These are phyloP conservation scores for Nannochloris sp. DNA, from an alignment of 139 green algal genomes.

Conservation along the genomic window DNA sequence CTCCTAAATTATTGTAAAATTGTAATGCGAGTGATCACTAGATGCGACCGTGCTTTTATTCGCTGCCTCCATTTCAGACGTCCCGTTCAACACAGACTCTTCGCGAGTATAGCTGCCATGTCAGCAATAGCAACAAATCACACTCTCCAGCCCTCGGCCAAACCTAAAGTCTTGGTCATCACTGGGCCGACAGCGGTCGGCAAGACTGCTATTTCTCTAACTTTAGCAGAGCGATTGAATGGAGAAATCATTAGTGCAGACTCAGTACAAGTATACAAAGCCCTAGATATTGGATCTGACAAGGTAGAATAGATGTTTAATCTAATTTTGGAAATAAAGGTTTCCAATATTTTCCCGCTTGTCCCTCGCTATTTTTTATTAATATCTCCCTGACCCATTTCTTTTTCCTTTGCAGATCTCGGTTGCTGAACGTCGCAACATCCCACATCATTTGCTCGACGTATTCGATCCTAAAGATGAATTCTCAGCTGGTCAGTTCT, in stretches of 20 bases:
- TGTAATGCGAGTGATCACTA: too few relatives aligned
- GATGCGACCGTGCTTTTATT: too few relatives aligned
- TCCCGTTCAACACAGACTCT: too few relatives aligned
- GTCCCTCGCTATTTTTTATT: too few relatives aligned
- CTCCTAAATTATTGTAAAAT: too few relatives aligned
- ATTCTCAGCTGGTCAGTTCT: constrained; percentile 86
- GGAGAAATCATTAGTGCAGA: constrained; percentile 94
- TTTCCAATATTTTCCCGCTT: too few relatives aligned
- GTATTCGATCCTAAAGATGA: constrained; percentile 60
- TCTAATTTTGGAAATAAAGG: neutral
- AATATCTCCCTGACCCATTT: neutral
- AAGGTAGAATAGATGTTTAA: constrained; percentile 47
- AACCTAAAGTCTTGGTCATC: constrained; percentile 81
- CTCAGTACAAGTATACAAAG: constrained; percentile 88
- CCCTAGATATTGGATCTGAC: constrained; percentile 85
- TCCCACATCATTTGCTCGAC: constrained; percentile 91
- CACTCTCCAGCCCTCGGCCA: too few relatives aligned
- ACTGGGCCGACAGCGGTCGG: constrained; percentile 88
- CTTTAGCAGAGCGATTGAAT: constrained; percentile 63
- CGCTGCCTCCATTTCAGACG: too few relatives aligned
- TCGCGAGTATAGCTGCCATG: too few relatives aligned
- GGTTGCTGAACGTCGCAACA: constrained; percentile 41
- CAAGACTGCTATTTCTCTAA: constrained; percentile 77
- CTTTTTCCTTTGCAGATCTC: constrained; percentile 41
- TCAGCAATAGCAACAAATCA: too few relatives aligned